These are phyloP conservation scores for Chalciporus pseudorubinellus DNA, from an alignment of 768 basidiomycete genomes.

Conservation along the genomic window DNA sequence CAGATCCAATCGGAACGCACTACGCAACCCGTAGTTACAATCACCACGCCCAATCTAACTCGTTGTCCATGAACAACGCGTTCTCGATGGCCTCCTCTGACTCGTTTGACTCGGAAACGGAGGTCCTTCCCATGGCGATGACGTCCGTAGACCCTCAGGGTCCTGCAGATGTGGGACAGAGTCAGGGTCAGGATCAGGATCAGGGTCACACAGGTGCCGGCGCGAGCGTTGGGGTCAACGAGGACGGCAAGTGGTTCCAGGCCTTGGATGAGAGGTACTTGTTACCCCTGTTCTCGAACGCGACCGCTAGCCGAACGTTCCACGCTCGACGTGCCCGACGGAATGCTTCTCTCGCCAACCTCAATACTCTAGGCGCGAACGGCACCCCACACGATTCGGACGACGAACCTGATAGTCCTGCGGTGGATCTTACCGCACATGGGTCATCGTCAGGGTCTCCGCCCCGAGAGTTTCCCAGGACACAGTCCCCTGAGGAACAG, in stretches of 20 bases:
- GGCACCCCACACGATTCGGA: slow-evolving; percentile 39
- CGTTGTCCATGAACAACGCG: slow-evolving; percentile 29
- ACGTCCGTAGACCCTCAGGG: slow-evolving; percentile 35
- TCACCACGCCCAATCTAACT: slow-evolving; percentile 45
- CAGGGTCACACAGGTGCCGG: too few relatives aligned
- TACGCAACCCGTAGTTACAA: slow-evolving; percentile 57
- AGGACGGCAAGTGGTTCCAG: slow-evolving; percentile 96
- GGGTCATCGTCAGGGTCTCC: slow-evolving; percentile 3
- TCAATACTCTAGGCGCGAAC: slow-evolving; percentile 20
- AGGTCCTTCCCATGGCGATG: slow-evolving; percentile 75
- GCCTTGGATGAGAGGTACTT: slow-evolving; percentile 92
- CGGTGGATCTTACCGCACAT: slow-evolving; percentile 43
- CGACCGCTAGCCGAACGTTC: slow-evolving; percentile 83
- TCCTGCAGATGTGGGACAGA: slow-evolving; percentile 2
- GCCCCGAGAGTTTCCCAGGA: slow-evolving; percentile 20
- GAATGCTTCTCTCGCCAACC: slow-evolving; percentile 29
- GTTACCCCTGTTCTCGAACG: slow-evolving; percentile 89
- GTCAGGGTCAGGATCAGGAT: too few relatives aligned
- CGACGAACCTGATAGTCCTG: slow-evolving; percentile 41
- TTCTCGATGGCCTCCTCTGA: slow-evolving; percentile 76
- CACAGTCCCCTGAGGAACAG: slow-evolving; percentile 39
- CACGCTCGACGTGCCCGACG: slow-evolving; percentile 72
- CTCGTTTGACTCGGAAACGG: slow-evolving; percentile 74
- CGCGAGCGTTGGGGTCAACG: slow-evolving; percentile 33
- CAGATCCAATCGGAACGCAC: slow-evolving; percentile 53